phyloP scores from a whole-genome alignment of 306 rosid genomes.

The Acacia acuminata region DNA sequence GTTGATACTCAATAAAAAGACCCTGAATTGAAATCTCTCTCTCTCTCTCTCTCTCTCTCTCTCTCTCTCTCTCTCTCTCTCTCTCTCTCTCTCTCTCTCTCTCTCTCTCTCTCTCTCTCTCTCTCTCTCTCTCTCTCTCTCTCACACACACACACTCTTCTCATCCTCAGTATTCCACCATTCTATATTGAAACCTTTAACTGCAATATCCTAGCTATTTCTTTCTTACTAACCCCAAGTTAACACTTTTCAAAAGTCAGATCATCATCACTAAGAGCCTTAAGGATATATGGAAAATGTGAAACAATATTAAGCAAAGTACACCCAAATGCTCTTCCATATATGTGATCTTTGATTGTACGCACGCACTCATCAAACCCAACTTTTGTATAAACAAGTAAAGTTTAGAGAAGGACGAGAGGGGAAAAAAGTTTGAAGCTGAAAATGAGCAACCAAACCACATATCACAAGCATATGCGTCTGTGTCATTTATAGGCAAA shows the following conservation, averaged over 20 bases:
- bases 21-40: not conserved
- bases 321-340: not conserved
- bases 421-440: conserved; percentile 20
- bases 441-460: conserved; percentile 47
- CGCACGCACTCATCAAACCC: conserved; percentile 11
- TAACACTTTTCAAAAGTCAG: not conserved
- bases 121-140: not conserved
- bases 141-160: not conserved
- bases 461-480: conserved; percentile 36
- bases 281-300: not conserved
- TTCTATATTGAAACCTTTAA: not conserved
- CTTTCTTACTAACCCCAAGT: not conserved
- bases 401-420: not conserved
- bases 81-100: too few species aligned
- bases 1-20: not conserved
- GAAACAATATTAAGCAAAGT: not conserved
- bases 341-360: conserved; percentile 1
- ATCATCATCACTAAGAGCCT: not conserved
- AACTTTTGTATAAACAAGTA: not conserved
- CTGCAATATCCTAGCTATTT: not conserved
- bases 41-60: too few species aligned
- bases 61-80: too few species aligned
- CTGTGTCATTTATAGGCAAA: conserved; percentile 36
- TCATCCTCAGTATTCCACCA: not conserved
- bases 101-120: too few species aligned